These are phyloP conservation scores for Golubevia pallescens DNA, from an alignment of 1,284 basidiomycete species.

Conservation along the genomic window DNA sequence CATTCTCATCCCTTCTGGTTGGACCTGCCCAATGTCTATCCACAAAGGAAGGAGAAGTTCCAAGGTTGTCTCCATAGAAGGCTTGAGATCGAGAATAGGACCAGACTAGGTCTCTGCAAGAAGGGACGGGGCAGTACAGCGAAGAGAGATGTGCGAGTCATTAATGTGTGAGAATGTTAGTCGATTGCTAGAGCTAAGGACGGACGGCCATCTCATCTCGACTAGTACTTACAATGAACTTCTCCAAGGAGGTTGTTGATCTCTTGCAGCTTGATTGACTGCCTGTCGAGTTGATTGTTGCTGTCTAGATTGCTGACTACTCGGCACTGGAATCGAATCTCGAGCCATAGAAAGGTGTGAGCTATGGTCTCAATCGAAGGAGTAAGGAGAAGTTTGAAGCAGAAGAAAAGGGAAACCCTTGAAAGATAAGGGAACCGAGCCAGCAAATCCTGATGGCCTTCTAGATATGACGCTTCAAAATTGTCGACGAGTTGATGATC, in stretches of 20 bases:
- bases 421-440: too few relatives aligned
- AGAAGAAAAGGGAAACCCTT: too few relatives aligned
- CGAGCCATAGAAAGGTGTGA: not conserved
- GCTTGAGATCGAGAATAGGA: conserved; percentile 63
- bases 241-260: not conserved
- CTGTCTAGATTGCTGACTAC: not conserved
- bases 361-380: too few relatives aligned
- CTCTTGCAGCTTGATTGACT: not conserved
- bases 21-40: conserved; percentile 48
- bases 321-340: not conserved
- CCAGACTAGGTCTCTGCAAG: conserved; percentile 51
- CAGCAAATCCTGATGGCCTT: too few relatives aligned
- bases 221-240: not conserved
- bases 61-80: conserved; percentile 61
- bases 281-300: not conserved
- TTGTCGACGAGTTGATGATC: too few relatives aligned
- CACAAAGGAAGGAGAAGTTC: conserved; percentile 56
- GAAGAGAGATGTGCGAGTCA: not conserved
- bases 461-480: too few relatives aligned
- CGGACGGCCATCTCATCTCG: too few relatives aligned
- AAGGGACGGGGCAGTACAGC: not conserved
- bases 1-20: not conserved
- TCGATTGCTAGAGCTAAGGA: too few relatives aligned
- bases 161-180: too few relatives aligned
- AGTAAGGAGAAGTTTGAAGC: not conserved